These are phyloP conservation scores for Neofusicoccum parvum DNA, from an alignment of 2,329 filamentous ascomycete species.

Conservation along the genomic window DNA sequence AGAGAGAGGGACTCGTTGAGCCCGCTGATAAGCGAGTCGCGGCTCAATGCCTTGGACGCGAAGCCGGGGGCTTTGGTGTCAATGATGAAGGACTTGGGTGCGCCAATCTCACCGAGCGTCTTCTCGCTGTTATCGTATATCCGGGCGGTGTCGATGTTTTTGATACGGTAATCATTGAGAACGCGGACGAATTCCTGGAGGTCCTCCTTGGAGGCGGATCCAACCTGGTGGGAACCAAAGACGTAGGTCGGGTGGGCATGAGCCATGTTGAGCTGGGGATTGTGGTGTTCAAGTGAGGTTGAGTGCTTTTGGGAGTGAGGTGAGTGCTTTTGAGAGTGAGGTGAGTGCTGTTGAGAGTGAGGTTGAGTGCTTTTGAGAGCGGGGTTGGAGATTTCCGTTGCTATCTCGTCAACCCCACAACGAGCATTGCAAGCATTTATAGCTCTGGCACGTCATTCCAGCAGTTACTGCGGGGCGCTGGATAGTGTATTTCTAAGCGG, in stretches of 20 bases:
- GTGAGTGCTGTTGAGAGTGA: too few relatives aligned
- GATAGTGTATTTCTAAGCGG: too few relatives aligned
- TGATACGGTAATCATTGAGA: slow-evolving; percentile 36
- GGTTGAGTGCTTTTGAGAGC: too few relatives aligned
- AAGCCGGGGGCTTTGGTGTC: slow-evolving; percentile 49
- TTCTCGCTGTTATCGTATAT: slow-evolving; percentile 43
- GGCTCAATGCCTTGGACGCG: slow-evolving; percentile 22
- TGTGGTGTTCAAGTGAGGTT: neutral
- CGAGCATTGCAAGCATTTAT: too few relatives aligned
- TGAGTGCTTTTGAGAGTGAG: too few relatives aligned
- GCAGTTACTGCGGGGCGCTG: too few relatives aligned
- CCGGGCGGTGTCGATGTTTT: slow-evolving; percentile 42
- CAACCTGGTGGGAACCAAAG: neutral
- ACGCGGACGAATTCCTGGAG: neutral
- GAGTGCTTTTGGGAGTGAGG: too few relatives aligned
- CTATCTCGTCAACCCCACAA: too few relatives aligned
- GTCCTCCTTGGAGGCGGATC: neutral
- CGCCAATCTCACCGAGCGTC: slow-evolving; percentile 45
- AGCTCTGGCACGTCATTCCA: too few relatives aligned
- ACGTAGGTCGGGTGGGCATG: neutral
- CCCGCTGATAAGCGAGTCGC: slow-evolving; percentile 16
- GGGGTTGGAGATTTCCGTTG: too few relatives aligned
- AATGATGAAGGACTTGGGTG: slow-evolving; percentile 45
- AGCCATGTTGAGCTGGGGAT: neutral
- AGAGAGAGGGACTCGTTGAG: slow-evolving; percentile 43